Base-by-base conservation (phyloP, 768 basidiomycete genomes). In the Boletus subcaerulescens region DNA sequence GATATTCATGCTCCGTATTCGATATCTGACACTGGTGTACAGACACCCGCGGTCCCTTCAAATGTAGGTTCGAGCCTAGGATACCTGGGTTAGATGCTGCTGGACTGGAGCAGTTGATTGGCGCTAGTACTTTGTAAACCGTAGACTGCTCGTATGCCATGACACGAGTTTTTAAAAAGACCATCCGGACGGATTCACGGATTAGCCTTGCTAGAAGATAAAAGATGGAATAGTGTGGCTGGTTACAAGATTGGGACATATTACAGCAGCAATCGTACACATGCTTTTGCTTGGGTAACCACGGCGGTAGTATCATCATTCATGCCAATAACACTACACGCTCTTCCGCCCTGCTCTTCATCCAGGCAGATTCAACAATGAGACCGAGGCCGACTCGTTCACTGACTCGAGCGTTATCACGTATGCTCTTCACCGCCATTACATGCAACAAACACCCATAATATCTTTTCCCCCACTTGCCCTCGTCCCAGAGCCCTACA, bases 311-410 rank as follows among this genome's bases (percentile, higher is more conserved):
- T 17, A 17, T 47, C 20, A 15, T 12, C 47, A 26, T 48, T 59
- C 31, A 59, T 4, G 57, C 58, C 15, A 60, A 47, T 18, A 60
- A 22, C 31, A 60, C 58, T 2, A 55, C 45, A 17, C 48, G 41
- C 8, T 60, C 60, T 14, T 45, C 32, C 15, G 48, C 59, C 33
- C 14, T 8, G 8, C 32, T 40, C 20, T 48, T 42, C 40, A 64
- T 44, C 65, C 62, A 67, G 17, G 65, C 58, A 10, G 42, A 45
- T 40, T 67, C 60, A 8, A 58, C 32, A 6, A 62, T 24, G 17
- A 67, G 9, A 24, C 65, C 65, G 14, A 67, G 35, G 5, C 65
- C 60, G 31, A 67, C 39, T 9, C 65, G 60, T 39, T 67, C 60
- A 4, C 40, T n/a, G 18, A 66, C 38, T 15, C 51, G 52, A 20